Conservation (phyloP, 2,329 filamentous ascomycete genomes). For the Fusarium sp. region DNA sequence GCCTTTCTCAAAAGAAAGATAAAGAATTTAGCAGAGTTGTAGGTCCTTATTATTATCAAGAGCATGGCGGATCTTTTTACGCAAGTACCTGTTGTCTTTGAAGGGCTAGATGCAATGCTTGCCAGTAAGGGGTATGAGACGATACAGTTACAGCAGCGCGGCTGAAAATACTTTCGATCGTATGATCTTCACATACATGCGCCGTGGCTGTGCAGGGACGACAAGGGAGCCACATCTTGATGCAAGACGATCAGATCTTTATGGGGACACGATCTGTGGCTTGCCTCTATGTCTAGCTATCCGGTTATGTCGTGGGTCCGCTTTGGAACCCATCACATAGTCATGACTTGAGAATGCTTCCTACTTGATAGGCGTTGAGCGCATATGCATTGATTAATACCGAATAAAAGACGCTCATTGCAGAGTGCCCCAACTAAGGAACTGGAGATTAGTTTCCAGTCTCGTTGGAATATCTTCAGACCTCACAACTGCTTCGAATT, state of each 20-base stretch:
- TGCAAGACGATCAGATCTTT: neutral
- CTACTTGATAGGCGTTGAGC: neutral
- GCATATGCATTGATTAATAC: rapidly evolving
- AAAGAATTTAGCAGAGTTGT: too few relatives aligned
- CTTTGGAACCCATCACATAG: neutral
- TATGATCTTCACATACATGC: neutral
- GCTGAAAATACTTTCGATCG: neutral
- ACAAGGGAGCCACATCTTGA: neutral
- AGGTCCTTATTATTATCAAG: too few relatives aligned
- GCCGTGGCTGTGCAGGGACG: neutral
- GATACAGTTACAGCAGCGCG: too few relatives aligned
- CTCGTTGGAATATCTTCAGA: rapidly evolving
- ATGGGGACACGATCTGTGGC: neutral
- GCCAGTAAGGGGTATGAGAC: neutral
- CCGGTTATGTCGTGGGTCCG: neutral
- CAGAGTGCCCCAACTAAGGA: neutral
- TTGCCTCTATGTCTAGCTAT: neutral
- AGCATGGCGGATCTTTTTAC: too few relatives aligned
- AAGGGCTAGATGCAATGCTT: neutral
- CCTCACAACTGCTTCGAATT: rapidly evolving
- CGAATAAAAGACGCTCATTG: neutral
- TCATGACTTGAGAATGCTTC: rapidly evolving
- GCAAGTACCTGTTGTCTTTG: neutral
- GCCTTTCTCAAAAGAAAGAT: too few relatives aligned
- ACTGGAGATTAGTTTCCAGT: too few relatives aligned